Base-by-base conservation (phyloP, 441 rosid genomes). In the Pelargonium myrrhifolium region DNA sequence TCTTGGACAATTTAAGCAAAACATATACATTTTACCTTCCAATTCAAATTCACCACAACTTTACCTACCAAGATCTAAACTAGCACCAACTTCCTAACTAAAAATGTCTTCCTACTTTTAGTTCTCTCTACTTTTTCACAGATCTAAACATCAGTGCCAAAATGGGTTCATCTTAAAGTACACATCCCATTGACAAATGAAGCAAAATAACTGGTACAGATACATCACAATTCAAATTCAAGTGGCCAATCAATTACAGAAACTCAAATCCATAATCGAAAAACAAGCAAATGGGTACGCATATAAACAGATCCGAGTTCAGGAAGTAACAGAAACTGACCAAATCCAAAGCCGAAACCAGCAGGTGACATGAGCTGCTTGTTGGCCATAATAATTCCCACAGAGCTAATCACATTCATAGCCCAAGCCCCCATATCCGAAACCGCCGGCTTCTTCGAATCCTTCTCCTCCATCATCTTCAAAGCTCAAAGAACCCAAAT, bases 361-460 rank as follows among this genome's bases (percentile, higher is more conserved):
- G 67, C 43, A 60, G 66, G 42, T 24, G 77, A 70, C 77, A 74
- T 74, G 64, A 74, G 77, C 74, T 74, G 77, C 73, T 74, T 74
- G 67, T 74, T 74, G 60, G 74, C 77, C 77, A 74, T 74, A 37
- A 74, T 74, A 51, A 74, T 74, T 35, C 77, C 77, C 64, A 74
- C 77, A 51, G 77, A 74, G 74, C 77, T 74, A 47, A 74, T 72
- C 22, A 74, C 74, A 62, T 74, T 74, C 77, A 74, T 74, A 66
- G 70, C 77, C 77, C 77, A 74, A 35, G 74, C 77, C 18, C 77
- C 77, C 55, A 74, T 68, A 39, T 74, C 73, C 58, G 77, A 74
- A 1, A 74, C 77, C 18, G 74, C 71, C 67, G 77, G 66, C 65
- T 59, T 9, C 66, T 74, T 74, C 70, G 49, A 65, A 62, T 74